Evolutionary conservation across 306 rosid species (phyloP).

Genomic region (Cucurbita argyrosperma): DNA sequence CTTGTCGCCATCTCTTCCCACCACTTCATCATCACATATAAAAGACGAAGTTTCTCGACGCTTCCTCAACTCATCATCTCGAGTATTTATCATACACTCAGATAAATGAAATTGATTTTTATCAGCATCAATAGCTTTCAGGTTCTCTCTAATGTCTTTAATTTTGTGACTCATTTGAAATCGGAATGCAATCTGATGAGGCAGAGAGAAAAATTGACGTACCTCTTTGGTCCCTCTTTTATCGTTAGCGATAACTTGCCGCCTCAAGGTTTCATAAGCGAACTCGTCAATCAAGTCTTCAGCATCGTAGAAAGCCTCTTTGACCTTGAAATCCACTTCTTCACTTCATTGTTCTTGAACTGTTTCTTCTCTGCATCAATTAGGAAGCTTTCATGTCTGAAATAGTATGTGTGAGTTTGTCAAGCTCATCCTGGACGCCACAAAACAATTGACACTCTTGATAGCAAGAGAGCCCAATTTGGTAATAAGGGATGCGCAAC

Average conservation of each 20-base stretch:
- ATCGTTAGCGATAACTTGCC: not conserved
- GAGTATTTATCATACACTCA: not conserved
- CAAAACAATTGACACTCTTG: not conserved
- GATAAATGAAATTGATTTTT: not conserved
- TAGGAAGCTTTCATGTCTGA: not conserved
- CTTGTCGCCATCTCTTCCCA: conserved; percentile 2
- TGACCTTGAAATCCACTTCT: not conserved
- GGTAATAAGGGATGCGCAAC: not conserved
- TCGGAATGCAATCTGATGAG: not conserved
- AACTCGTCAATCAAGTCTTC: not conserved
- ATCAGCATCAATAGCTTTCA: not conserved
- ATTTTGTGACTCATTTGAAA: not conserved
- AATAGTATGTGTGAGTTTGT: not conserved
- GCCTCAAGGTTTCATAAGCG: not conserved
- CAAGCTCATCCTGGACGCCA: not conserved
- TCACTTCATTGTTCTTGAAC: not conserved
- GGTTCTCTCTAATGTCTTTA: not conserved
- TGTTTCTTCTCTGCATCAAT: not conserved
- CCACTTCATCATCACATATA: not conserved
- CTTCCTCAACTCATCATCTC: not conserved
- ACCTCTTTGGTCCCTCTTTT: not conserved
- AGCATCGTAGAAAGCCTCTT: too few relatives aligned
- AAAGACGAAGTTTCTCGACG: not conserved
- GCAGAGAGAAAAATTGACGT: not conserved
- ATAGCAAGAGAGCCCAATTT: not conserved